These are phyloP conservation scores for Cubamyces lactineus DNA, from an alignment of 768 basidiomycete genomes.

Conservation along the genomic window DNA sequence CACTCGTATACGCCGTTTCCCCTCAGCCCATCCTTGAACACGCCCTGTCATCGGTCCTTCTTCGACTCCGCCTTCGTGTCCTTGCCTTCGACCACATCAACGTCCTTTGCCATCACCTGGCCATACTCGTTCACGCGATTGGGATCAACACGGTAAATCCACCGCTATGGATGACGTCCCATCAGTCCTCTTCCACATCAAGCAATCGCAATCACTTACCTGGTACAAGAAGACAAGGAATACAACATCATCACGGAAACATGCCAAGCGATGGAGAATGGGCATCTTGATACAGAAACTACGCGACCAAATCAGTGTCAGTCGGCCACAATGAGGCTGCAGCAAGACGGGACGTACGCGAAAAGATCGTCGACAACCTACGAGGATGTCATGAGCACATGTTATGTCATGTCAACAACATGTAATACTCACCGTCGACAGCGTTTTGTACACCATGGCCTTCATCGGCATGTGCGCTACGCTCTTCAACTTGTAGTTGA, in stretches of 20 bases:
- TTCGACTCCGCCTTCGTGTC: slow-evolving; percentile 34
- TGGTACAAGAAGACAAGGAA: slow-evolving; percentile 94
- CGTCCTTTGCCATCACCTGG: slow-evolving; percentile 67
- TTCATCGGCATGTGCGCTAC: slow-evolving; percentile 99
- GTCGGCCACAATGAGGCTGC: neutral
- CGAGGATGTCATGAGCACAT: neutral
- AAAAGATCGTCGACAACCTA: slow-evolving; percentile 88
- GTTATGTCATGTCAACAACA: neutral
- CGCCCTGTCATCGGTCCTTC: slow-evolving; percentile 38
- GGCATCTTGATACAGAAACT: slow-evolving; percentile 99
- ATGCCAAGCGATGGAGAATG: slow-evolving; percentile 86
- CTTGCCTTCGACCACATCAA: slow-evolving; percentile 40
- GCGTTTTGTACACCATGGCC: slow-evolving; percentile 94
- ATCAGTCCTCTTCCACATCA: neutral
- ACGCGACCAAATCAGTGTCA: slow-evolving; percentile 13
- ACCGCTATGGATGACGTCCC: slow-evolving; percentile 60
- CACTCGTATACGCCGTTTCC: slow-evolving; percentile 10
- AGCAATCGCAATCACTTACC: slow-evolving; percentile 46
- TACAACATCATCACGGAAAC: slow-evolving; percentile 89
- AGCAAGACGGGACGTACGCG: slow-evolving; percentile 56
- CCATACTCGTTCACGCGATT: slow-evolving; percentile 97
- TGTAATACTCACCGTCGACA: slow-evolving; percentile 59
- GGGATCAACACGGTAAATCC: slow-evolving; percentile 96
- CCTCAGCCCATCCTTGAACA: slow-evolving; percentile 11
- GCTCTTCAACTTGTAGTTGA: slow-evolving; percentile 97